These are phyloP conservation scores for Botrytis porri DNA, from an alignment of 2,329 filamentous ascomycete species.

Conservation along the genomic window DNA sequence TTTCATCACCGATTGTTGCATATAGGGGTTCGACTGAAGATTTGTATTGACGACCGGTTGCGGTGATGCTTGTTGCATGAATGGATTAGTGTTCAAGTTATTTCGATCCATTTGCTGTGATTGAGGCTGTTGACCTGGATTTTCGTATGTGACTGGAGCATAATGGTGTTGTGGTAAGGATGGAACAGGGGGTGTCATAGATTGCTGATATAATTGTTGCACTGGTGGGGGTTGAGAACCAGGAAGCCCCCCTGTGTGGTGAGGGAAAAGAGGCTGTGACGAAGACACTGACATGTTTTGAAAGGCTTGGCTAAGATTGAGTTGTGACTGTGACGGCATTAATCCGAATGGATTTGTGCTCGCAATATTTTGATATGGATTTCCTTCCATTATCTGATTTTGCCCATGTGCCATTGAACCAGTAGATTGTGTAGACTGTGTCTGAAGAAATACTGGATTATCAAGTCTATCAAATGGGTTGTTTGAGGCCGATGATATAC, in stretches of 20 bases:
- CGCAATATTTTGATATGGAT: slow-evolving; percentile 33
- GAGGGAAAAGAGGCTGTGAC: slow-evolving; percentile 65
- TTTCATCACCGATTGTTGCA: slow-evolving; percentile 36
- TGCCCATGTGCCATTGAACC: slow-evolving; percentile 58
- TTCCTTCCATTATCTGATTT: slow-evolving; percentile 25
- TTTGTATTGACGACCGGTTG: slow-evolving; percentile 32
- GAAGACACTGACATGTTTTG: slow-evolving; percentile 68
- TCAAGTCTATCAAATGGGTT: slow-evolving; percentile 65
- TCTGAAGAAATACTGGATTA: slow-evolving; percentile 47
- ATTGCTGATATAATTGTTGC: slow-evolving; percentile 40
- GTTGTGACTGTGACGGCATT: slow-evolving; percentile 42
- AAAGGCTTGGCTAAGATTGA: slow-evolving; percentile 59
- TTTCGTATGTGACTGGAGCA: slow-evolving; percentile 34
- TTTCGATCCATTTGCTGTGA: slow-evolving; percentile 22
- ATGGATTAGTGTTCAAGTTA: slow-evolving; percentile 33
- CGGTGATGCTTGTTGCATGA: slow-evolving; percentile 29
- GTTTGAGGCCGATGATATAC: slow-evolving; percentile 43
- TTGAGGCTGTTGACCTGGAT: slow-evolving; percentile 31
- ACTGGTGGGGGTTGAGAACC: slow-evolving; percentile 42
- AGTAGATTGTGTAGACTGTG: slow-evolving; percentile 64
- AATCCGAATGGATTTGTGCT: slow-evolving; percentile 68
- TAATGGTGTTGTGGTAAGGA: slow-evolving; percentile 37
- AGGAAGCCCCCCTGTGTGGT: slow-evolving; percentile 64
- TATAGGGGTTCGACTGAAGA: slow-evolving; percentile 43
- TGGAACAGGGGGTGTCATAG: slow-evolving; percentile 37